Base-by-base conservation (phyloP, 805 yeast species). In the Hemisphaericaspora nanyangensis region DNA sequence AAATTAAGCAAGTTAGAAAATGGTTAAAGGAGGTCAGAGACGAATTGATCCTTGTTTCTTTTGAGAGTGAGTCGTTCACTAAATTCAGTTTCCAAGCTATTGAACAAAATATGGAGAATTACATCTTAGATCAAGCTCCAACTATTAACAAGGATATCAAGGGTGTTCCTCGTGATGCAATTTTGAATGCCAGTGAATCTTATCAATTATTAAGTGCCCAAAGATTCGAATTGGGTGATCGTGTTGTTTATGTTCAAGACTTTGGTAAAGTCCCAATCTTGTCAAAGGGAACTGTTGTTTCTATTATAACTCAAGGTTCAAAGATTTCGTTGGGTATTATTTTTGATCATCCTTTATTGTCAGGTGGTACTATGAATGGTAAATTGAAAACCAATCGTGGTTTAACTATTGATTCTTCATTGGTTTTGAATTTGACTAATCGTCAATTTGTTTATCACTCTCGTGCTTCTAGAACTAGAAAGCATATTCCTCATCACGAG, bases 231-330 rank as follows among this genome's bases (percentile, higher is more conserved):
- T 70, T 93, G 17, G 99, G 99, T 51, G 97, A 93, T 55, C 77
- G 99, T 44, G 87, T 93, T 22, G 75, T 85, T 17, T 89, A 86
- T 49, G 85, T 88, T 17, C 83, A 84, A 50, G 85, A 82, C 50
- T 79, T 85, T 17, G 98, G 98, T 37, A 88, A 86, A 54, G 95
- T 90, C 12, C 95, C 96, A 19, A 63, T 82, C 40, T 88, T 84
- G 55, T 74, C 86, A 18, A 84, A 84, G 53, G 99, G 99, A 58
- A 89, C 96, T 1, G 95, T 93, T 39, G 83, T 86, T 35, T 82
- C 85, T 7, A 68, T 75, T 40, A 63, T 63, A 17, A 62, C 76
- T 4, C 69, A 78, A 29, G 87, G 86, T 30, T 72, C 78, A 26
- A 77, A 80, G 49, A 72, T 78, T 26, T 75, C 82, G 1, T 67